These are phyloP conservation scores for Magnolia kwangsiensis DNA, from an alignment of 164 flowering plant genomes.

Conservation along the genomic window DNA sequence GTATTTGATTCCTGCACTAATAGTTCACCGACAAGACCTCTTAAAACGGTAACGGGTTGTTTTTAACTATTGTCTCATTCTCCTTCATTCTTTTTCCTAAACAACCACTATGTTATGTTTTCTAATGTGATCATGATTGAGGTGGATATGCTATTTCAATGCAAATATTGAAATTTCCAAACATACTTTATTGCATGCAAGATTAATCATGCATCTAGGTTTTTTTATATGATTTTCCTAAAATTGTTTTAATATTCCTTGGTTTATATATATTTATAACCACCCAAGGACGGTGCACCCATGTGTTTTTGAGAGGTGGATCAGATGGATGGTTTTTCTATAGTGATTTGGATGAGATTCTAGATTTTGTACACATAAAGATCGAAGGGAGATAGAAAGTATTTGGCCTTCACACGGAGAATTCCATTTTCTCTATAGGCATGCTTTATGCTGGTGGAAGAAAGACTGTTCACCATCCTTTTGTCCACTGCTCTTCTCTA, in stretches of 20 bases:
- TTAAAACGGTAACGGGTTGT: conserved; percentile 45
- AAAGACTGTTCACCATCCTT: background rate
- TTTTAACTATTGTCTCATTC: background rate
- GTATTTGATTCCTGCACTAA: conserved; percentile 87
- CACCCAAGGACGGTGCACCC: too few relatives aligned
- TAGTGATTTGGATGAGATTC: background rate
- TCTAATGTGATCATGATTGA: too few relatives aligned
- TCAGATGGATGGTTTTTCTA: too few relatives aligned
- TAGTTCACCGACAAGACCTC: conserved; percentile 88
- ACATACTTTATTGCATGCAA: background rate
- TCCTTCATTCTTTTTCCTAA: too few relatives aligned
- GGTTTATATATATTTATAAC: too few relatives aligned
- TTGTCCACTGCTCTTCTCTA: background rate
- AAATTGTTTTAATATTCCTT: too few relatives aligned
- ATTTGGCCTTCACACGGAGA: background rate
- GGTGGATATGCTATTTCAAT: too few relatives aligned
- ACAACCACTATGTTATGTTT: too few relatives aligned
- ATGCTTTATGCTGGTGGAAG: background rate
- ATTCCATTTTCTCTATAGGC: background rate
- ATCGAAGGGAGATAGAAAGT: background rate
- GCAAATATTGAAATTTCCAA: background rate
- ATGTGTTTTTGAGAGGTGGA: too few relatives aligned
- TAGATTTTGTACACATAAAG: background rate
- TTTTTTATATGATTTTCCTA: too few relatives aligned
- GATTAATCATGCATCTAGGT: too few relatives aligned